Base-by-base conservation (phyloP, 768 basidiomycete species). In the Lactarius sp. region DNA sequence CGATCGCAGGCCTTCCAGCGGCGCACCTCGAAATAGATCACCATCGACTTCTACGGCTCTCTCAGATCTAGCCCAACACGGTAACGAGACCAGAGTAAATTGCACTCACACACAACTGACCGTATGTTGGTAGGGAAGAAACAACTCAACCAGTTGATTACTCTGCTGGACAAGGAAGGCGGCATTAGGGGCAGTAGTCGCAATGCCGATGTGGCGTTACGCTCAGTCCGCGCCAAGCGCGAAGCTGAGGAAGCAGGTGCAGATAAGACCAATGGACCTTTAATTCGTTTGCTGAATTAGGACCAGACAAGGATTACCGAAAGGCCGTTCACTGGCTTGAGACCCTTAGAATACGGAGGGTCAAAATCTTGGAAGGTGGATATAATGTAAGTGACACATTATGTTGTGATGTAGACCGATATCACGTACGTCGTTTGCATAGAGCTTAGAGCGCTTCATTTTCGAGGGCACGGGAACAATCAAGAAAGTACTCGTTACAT, bases 291-390 rank as follows among this genome's bases (percentile, higher is more conserved):
- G 27, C 59, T 56, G 39, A 68, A 50, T 50, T 18, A 34, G 41
- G 18, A 56, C 49, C 46, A 91, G 94, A 97, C 73, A 91, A 87
- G 72, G 93, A 95, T 63, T 97, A 97, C 70, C 80, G 94, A 33
- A 90, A 88, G 68, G 92, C 85, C 39, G 86, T 97, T 27, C 88
- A 96, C 73, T 91, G 92, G 87, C 76, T 94, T n/a, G 94, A 97
- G 77, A 94, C 94, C 0, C 79, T 96, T 42, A 79, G 94, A 41
- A 78, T 96, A 42, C 82, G 88, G 44, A 80, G 90, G 64, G 85
- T 86, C 6, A 96, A 94, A 74, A 91, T 86, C 44, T 74, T 95
- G 39, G 85, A 92, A 70, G 84, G 85, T 49, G 94, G 90, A 4
- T 91, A 89, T 70, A 90, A 84, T 69, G 93, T 88, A 66, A 66